Conservation (phyloP, 768 basidiomycete species). For the Cystobasidium tubakii region DNA sequence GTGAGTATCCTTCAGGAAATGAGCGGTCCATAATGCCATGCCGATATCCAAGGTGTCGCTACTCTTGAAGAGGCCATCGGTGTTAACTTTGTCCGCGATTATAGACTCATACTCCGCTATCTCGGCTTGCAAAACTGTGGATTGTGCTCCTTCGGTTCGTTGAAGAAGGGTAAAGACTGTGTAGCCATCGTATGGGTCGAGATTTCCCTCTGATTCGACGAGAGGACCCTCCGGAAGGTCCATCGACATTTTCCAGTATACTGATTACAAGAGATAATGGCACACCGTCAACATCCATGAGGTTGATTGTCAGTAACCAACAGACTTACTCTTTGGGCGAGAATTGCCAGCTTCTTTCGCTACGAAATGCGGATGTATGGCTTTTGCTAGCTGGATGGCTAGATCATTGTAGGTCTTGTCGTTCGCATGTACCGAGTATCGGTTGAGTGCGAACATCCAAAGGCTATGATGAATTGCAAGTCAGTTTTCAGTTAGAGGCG, state of each 20-base stretch:
- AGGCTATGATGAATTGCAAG: conserved; percentile 47
- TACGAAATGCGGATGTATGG: conserved; percentile 48
- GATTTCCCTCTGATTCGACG: conserved; percentile 47
- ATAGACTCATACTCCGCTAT: conserved; percentile 42
- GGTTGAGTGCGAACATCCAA: conserved; percentile 50
- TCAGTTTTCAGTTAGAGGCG: background rate
- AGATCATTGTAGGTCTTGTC: conserved; percentile 46
- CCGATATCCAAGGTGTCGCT: conserved; percentile 48
- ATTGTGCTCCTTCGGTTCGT: conserved; percentile 39
- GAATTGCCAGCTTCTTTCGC: conserved; percentile 36
- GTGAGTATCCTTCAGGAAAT: conserved; percentile 46
- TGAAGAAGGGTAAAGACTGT: conserved; percentile 46
- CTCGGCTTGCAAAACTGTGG: conserved; percentile 40
- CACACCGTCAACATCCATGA: no score
- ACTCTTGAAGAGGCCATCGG: conserved; percentile 40
- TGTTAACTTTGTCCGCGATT: conserved; percentile 42
- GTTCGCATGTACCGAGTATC: conserved; percentile 45
- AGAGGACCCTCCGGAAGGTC: conserved; percentile 45
- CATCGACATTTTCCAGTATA: conserved; percentile 48
- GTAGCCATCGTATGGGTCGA: conserved; percentile 48
- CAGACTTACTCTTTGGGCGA: background rate
- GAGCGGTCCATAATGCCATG: conserved; percentile 49
- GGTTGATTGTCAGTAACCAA: no score
- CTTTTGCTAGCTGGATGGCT: conserved; percentile 46
- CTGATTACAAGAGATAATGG: no score